Conservation (phyloP, 306 rosid genomes). For the Quercus suber region DNA sequence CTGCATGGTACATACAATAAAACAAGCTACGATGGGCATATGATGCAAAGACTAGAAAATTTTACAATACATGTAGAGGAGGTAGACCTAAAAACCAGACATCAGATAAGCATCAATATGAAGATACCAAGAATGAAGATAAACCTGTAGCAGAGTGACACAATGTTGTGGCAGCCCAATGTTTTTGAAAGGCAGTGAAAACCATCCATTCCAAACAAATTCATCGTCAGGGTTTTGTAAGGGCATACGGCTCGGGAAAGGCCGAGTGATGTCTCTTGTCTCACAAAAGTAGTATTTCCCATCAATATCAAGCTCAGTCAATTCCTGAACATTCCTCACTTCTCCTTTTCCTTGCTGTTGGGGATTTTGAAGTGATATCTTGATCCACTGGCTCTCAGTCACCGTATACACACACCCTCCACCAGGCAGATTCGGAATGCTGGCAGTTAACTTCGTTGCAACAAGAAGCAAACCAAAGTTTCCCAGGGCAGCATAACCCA, state of each 20-base stretch:
- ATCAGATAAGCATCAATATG: conserved; percentile 18
- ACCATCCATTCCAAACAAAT: conserved; percentile 95
- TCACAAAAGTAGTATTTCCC: conserved; percentile 93
- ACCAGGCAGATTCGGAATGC: conserved; percentile 75
- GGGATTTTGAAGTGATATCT: conserved; percentile 67
- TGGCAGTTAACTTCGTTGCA: conserved; percentile 65
- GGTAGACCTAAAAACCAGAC: background rate
- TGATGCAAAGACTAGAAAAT: background rate
- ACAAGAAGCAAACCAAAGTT: conserved; percentile 71
- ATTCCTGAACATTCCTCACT: conserved; percentile 65
- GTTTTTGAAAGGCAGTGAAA: conserved; percentile 66
- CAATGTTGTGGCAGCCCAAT: conserved; percentile 83
- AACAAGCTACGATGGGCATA: background rate
- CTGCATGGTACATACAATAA: background rate
- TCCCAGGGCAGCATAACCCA: conserved; percentile 89
- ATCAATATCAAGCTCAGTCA: conserved; percentile 81
- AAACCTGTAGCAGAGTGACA: conserved; percentile 92
- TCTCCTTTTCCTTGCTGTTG: conserved; percentile 84
- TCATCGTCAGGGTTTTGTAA: conserved; percentile 66
- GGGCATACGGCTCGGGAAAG: conserved; percentile 69
- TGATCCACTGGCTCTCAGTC: conserved; percentile 85
- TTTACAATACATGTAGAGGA: background rate
- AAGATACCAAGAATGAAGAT: conserved; percentile 40
- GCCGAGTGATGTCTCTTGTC: conserved; percentile 78
- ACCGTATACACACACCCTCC: conserved; percentile 83